A percentile compares a stretch with the other conserved stretches of the same genome.
Evolutionary conservation across 345 rosid species (phyloP).

Genomic region (Bruguiera gymnorhiza): DNA sequence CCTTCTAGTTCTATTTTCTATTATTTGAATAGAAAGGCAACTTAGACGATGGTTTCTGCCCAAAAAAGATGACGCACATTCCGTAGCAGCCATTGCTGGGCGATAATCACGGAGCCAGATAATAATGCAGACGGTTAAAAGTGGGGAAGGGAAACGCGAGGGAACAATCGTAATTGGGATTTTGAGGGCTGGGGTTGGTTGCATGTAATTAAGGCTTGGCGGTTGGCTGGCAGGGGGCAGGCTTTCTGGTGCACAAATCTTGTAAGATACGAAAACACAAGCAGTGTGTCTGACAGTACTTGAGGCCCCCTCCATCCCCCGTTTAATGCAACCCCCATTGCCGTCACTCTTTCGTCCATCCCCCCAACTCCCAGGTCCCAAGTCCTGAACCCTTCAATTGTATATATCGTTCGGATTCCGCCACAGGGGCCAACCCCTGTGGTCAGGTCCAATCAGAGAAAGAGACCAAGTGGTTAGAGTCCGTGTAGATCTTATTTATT

Average conservation of each 20-base stretch:
- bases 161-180: neutral
- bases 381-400: neutral
- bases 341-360: conserved; percentile 10
- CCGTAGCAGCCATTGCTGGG: too few relatives aligned
- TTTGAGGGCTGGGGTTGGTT: too few relatives aligned
- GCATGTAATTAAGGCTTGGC: conserved; percentile 22
- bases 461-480: too few relatives aligned
- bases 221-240: conserved; percentile 13
- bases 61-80: too few relatives aligned
- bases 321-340: conserved; percentile 10
- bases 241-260: conserved; percentile 24
- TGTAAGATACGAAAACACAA: conserved; percentile 40
- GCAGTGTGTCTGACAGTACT: conserved; percentile 20
- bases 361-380: neutral
- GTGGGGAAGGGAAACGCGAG: conserved; percentile 6
- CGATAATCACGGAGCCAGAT: too few relatives aligned
- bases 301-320: conserved; percentile 1
- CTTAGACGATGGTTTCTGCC: too few relatives aligned
- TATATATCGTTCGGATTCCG: neutral
- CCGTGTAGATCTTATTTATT: too few relatives aligned
- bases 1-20: too few relatives aligned
- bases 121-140: neutral
- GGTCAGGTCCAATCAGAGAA: too few relatives aligned
- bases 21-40: too few relatives aligned
- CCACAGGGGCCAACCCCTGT: too few relatives aligned